Percentiles rank a stretch among this genome's conserved stretches.
These are phyloP conservation scores for Vararia minispora DNA, from an alignment of 768 basidiomycete species.

Conservation along the genomic window DNA sequence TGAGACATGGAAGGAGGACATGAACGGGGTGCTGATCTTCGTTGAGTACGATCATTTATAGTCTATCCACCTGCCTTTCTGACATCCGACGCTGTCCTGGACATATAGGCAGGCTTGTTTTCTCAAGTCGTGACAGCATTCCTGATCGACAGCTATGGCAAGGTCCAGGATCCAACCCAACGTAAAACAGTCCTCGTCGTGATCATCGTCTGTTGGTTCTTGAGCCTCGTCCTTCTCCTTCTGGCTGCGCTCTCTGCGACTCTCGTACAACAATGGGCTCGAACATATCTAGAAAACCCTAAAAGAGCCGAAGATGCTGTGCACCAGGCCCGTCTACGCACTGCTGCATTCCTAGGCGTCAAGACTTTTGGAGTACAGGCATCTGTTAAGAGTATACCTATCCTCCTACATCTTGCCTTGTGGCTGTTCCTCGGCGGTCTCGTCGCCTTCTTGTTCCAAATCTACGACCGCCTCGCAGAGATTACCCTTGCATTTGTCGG, in stretches of 20 bases:
- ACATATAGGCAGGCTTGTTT: no score
- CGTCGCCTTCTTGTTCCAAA: constrained; percentile 9
- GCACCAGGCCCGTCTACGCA: constrained; percentile 4
- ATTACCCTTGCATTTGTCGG: constrained; percentile 4
- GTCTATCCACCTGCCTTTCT: no score
- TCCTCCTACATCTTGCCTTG: constrained; percentile 8
- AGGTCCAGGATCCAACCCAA: no score
- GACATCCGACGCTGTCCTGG: no score
- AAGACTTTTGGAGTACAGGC: constrained; percentile 4
- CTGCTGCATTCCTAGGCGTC: constrained; percentile 5
- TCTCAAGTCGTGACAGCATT: no score
- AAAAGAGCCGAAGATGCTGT: constrained; percentile 1
- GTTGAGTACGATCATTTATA: no score
- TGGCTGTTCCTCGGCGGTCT: constrained; percentile 12
- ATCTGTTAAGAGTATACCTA: constrained; percentile 4
- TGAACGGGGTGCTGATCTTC: constrained; percentile 12
- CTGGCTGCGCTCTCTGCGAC: constrained; percentile 8
- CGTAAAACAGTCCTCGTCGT: no score
- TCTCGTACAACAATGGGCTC: constrained; percentile 8
- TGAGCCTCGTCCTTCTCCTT: constrained; percentile 6
- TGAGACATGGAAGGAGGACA: constrained; percentile 7
- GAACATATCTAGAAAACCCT: constrained; percentile 6
- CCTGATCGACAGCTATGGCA: no score
- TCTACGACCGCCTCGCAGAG: constrained; percentile 5
- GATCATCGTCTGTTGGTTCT: constrained; percentile 8